Percentiles rank a stretch among this genome's conserved stretches.
Evolutionary conservation across 1,284 basidiomycete genomes (phyloP).

Genomic region (Neonothopanus nambi): DNA sequence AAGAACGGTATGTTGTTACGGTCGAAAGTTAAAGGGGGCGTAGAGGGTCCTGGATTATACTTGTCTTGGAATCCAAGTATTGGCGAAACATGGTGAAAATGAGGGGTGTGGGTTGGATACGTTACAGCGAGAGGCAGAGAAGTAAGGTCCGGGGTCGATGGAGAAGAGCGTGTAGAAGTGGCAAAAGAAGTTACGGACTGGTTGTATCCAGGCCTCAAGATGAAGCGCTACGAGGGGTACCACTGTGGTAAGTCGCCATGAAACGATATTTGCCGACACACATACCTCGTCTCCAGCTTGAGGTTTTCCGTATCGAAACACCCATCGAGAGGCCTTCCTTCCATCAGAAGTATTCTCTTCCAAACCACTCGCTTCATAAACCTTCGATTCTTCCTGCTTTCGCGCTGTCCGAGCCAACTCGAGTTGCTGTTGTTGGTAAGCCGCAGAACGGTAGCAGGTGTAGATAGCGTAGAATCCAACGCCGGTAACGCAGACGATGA

Average conservation of each 20-base stretch:
- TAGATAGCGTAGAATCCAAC: constrained; percentile 8
- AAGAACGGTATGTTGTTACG: constrained; percentile 6
- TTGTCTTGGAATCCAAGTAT: background rate
- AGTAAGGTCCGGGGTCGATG: constrained; percentile 6
- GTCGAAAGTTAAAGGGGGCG: background rate
- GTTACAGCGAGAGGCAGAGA: constrained; percentile 10
- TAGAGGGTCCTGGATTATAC: background rate
- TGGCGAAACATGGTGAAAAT: background rate
- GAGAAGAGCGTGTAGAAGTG: background rate
- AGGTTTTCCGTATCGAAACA: too few relatives aligned
- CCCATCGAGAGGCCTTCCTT: background rate
- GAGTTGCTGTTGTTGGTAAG: background rate
- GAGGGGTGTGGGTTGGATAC: background rate
- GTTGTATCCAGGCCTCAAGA: background rate
- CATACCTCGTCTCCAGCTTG: background rate
- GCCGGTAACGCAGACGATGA: background rate
- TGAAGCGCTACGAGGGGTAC: background rate
- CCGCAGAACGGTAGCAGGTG: constrained; percentile 9
- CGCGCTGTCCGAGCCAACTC: background rate
- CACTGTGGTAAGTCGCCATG: too few relatives aligned
- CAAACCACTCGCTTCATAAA: background rate
- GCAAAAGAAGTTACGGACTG: background rate
- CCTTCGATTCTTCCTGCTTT: background rate
- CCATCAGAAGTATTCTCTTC: background rate
- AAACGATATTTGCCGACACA: background rate